Conservation (phyloP, 371 early-diverging fungal genomes). For the Mortierella sp. region DNA sequence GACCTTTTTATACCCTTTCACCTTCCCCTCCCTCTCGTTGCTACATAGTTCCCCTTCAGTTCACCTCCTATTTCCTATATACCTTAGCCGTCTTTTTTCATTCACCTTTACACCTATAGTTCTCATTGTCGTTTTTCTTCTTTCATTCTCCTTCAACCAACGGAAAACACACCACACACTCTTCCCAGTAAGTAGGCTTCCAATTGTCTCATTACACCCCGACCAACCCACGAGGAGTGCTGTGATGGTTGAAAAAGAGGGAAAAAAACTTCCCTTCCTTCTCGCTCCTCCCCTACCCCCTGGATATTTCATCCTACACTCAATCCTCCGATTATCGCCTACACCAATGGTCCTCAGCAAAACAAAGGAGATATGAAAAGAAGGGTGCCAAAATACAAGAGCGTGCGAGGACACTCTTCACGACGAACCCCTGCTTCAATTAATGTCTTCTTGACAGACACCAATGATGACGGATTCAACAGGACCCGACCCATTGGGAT, state of each 20-base stretch:
- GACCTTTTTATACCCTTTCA: neutral
- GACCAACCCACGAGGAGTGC: neutral
- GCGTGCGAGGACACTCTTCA: too few species aligned
- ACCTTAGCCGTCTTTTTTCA: neutral
- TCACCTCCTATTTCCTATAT: too few species aligned
- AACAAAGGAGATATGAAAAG: too few species aligned
- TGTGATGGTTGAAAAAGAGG: neutral
- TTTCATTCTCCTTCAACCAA: conserved; percentile 6
- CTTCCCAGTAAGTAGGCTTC: conserved; percentile 5
- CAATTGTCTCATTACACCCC: conserved; percentile 6
- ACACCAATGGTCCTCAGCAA: too few species aligned
- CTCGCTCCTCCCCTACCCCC: neutral
- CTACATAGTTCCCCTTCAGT: conserved; percentile 4
- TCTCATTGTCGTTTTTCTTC: neutral
- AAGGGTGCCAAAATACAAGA: too few species aligned
- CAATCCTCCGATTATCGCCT: too few species aligned
- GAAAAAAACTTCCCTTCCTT: neutral
- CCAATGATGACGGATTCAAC: neutral
- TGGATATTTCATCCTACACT: too few species aligned
- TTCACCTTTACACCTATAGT: neutral
- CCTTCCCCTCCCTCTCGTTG: neutral
- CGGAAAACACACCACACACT: neutral
- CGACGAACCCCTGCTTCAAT: neutral
- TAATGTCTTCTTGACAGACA: neutral
- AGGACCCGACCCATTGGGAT: neutral